A percentile compares a stretch with the other conserved stretches of the same genome.
Evolutionary conservation across 108 stramenopile genomes (phyloP).

Genomic region (Cylindrotheca fusiformis): DNA sequence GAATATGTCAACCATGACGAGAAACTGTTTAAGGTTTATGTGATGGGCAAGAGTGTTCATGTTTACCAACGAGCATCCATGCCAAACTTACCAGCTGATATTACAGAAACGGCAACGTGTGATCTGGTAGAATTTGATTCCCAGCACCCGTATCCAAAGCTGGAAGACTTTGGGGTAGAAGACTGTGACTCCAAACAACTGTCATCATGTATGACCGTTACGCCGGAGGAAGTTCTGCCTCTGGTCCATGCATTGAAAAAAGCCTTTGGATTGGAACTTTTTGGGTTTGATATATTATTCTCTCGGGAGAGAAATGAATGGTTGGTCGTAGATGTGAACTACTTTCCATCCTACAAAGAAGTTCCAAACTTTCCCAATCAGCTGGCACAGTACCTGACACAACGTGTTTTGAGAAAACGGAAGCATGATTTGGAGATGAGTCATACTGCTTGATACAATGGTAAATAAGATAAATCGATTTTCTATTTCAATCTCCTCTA

Average conservation of each 20-base stretch:
- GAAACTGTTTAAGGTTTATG: constrained; percentile 83
- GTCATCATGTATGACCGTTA: constrained; percentile 26
- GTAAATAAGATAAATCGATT: background rate
- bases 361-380: constrained; percentile 77
- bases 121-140: constrained; percentile 80
- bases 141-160: constrained; percentile 79
- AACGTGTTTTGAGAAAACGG: constrained; percentile 42
- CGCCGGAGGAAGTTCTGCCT: constrained; percentile 67
- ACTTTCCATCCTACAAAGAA: constrained; percentile 90
- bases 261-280: constrained; percentile 80
- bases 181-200: background rate
- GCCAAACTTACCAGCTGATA: constrained; percentile 67
- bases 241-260: constrained; percentile 60
- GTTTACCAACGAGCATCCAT: constrained; percentile 71
- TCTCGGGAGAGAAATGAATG: constrained; percentile 24
- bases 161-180: constrained; percentile 68
- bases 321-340: constrained; percentile 85
- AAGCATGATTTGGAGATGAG: constrained; percentile 12
- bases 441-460: no score
- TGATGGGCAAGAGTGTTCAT: constrained; percentile 74
- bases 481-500: background rate
- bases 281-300: constrained; percentile 85
- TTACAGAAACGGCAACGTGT: constrained; percentile 8
- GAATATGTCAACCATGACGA: constrained; percentile 86
- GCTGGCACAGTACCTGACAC: constrained; percentile 74